Evolutionary conservation across 148 eudicot genomes (phyloP).

Genomic region (Vaccinium corymbosum): DNA sequence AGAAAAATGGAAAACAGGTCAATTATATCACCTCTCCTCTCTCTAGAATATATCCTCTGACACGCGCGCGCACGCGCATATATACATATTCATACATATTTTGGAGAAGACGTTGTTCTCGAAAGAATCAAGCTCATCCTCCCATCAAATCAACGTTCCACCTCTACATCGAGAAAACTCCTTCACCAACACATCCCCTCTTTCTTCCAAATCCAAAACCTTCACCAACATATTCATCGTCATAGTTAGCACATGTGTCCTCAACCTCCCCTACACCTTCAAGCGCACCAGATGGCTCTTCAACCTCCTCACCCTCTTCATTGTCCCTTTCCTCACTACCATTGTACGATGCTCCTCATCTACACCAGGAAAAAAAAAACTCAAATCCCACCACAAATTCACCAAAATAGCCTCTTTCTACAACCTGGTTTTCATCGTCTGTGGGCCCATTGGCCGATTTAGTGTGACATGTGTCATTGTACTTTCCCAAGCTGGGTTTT

Average conservation of each 20-base stretch:
- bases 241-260: constrained; percentile 54
- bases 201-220: constrained; percentile 52
- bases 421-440: constrained; percentile 53
- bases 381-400: constrained; percentile 33
- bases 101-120: constrained; percentile 34
- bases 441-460: constrained; percentile 43
- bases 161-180: constrained; percentile 35
- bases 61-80: not conserved
- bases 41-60: not conserved
- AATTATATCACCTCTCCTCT: not conserved
- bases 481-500: constrained; percentile 60
- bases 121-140: constrained; percentile 47
- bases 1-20: too few relatives aligned
- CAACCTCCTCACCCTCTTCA: constrained; percentile 31
- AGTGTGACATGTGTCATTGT: constrained; percentile 54
- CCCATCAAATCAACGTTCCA: constrained; percentile 32
- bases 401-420: constrained; percentile 55
- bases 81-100: not conserved
- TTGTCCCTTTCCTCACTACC: constrained; percentile 36
- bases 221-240: constrained; percentile 64
- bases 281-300: constrained; percentile 43
- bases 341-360: constrained; percentile 52
- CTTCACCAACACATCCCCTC: constrained; percentile 19
- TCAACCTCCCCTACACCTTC: constrained; percentile 61
- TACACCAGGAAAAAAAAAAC: constrained; percentile 34